Evolutionary conservation across 1,284 basidiomycete genomes (phyloP).

Genomic region (Heterobasidion annosum): DNA sequence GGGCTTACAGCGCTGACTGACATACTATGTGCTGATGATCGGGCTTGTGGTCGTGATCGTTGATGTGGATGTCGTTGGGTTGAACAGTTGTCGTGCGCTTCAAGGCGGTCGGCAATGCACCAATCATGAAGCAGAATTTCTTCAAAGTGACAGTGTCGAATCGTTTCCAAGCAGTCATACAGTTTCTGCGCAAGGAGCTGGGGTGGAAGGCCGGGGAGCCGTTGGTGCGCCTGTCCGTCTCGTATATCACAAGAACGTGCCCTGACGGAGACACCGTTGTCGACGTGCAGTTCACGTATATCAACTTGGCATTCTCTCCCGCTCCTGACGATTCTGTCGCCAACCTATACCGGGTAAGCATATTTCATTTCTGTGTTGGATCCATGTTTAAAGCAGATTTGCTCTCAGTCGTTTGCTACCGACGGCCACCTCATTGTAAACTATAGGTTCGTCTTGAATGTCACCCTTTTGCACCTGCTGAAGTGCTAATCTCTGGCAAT

Average conservation of each 20-base stretch:
- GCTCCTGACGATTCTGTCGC: conserved; percentile 90
- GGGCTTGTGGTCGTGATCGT: neutral
- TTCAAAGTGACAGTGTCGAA: conserved; percentile 97
- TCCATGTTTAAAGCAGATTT: neutral
- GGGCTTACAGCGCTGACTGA: too few relatives aligned
- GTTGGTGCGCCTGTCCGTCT: conserved; percentile 49
- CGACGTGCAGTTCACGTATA: conserved; percentile 83
- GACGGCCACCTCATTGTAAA: conserved; percentile 94
- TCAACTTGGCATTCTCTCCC: conserved; percentile 95
- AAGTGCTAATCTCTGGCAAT: conserved; percentile 1
- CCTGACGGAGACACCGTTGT: neutral
- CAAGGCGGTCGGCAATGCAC: conserved; percentile 97
- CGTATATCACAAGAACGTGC: neutral
- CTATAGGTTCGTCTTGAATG: conserved; percentile 60
- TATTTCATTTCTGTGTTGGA: conserved; percentile 1
- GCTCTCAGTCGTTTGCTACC: conserved; percentile 75
- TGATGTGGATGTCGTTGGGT: neutral
- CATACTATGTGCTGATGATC: too few relatives aligned
- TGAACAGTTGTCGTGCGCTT: conserved; percentile 87
- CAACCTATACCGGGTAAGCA: conserved; percentile 73
- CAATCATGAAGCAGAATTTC: conserved; percentile 98
- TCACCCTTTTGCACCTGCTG: neutral
- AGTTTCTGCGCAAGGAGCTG: conserved; percentile 87
- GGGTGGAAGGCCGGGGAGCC: conserved; percentile 85
- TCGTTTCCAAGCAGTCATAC: conserved; percentile 91